Evolutionary conservation across 2,329 filamentous ascomycete genomes (phyloP).

Genomic region (Talaromyces sp.): DNA sequence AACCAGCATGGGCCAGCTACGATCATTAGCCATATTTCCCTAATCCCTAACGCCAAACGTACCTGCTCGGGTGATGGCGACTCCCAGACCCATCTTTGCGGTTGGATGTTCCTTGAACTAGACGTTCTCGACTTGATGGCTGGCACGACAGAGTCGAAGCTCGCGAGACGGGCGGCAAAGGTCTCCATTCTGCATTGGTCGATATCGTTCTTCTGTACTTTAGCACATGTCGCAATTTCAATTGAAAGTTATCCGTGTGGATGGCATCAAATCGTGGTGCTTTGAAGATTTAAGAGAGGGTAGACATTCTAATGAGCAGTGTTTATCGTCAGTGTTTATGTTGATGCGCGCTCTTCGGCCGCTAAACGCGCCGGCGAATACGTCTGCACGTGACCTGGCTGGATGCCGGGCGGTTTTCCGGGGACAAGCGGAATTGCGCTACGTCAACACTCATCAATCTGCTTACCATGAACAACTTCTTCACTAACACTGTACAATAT

Average conservation of each 20-base stretch:
- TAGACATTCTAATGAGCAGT: neutral
- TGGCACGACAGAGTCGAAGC: conserved; percentile 64
- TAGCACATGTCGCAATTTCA: neutral
- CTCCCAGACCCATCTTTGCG: conserved; percentile 72
- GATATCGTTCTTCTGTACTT: neutral
- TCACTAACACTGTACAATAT: neutral
- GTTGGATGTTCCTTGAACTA: conserved; percentile 55
- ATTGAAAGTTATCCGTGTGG: neutral
- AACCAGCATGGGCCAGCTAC: conserved; percentile 84
- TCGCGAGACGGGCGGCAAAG: conserved; percentile 71
- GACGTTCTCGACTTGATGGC: conserved; percentile 68
- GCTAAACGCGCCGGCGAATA: conserved; percentile 8
- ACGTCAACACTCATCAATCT: conserved; percentile 5
- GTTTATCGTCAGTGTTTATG: conserved; percentile 2
- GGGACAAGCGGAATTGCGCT: conserved; percentile 7
- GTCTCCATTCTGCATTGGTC: conserved; percentile 52
- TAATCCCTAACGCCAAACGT: conserved; percentile 24
- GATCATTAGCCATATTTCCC: conserved; percentile 13
- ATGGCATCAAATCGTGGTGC: neutral
- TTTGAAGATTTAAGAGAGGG: neutral
- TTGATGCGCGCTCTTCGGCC: conserved; percentile 1
- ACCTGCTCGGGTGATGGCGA: conserved; percentile 63
- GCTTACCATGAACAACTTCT: neutral
- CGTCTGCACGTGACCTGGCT: conserved; percentile 9
- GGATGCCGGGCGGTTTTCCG: neutral